A percentile compares a stretch with the other conserved stretches of the same genome.
phyloP scores from a whole-genome alignment of 1,284 basidiomycete species.

The Leccinum colubrinum region DNA sequence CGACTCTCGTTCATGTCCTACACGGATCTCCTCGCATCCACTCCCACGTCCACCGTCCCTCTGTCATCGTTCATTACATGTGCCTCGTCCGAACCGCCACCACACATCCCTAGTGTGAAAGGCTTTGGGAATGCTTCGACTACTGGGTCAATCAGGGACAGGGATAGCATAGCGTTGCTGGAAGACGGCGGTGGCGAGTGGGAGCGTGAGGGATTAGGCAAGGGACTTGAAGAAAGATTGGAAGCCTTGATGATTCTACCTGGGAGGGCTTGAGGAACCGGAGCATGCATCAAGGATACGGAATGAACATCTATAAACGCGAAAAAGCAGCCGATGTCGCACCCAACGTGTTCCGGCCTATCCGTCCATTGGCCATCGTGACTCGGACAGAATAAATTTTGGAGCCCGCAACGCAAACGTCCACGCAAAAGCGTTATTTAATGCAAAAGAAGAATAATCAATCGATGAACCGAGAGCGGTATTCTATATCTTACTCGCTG shows the following conservation, averaged over 20 bases:
- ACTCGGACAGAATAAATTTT: not conserved
- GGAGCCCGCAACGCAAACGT: not conserved
- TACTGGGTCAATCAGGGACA: constrained; percentile 30
- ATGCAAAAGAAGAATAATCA: constrained; percentile 15
- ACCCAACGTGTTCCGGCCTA: not conserved
- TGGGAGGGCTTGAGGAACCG: constrained; percentile 20
- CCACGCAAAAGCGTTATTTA: constrained; percentile 8
- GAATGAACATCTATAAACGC: not conserved
- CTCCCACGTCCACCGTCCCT: constrained; percentile 68
- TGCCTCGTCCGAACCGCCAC: constrained; percentile 54
- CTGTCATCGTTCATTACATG: constrained; percentile 70
- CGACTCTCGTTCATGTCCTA: constrained; percentile 86
- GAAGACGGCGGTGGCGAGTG: constrained; percentile 76
- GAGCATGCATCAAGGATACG: not conserved
- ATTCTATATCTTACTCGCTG: constrained; percentile 22
- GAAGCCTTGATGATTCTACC: constrained; percentile 48
- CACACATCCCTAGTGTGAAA: constrained; percentile 61
- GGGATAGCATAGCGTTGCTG: constrained; percentile 41
- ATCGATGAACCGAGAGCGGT: constrained; percentile 12
- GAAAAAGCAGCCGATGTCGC: not conserved
- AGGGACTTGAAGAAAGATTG: constrained; percentile 76
- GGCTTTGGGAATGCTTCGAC: constrained; percentile 35
- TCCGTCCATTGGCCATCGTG: not conserved
- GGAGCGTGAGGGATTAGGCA: constrained; percentile 79
- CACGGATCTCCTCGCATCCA: constrained; percentile 75